Evolutionary conservation across 2,329 filamentous ascomycete species (phyloP), one percentile per base, ranked within the genome.

Genomic region (Chalara sp.): DNA sequence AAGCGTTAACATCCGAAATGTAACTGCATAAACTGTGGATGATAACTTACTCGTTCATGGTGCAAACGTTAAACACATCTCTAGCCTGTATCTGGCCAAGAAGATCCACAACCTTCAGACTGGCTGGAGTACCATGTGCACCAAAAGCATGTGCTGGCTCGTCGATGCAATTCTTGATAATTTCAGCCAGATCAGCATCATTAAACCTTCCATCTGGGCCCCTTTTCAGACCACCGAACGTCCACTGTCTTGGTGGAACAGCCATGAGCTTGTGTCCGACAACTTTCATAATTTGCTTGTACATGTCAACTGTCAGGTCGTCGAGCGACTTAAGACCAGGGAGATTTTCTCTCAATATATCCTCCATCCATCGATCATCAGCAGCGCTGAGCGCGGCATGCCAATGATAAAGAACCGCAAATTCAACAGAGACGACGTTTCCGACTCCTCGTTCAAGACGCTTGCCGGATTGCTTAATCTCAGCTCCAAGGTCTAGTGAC

Each of bases 401-500:
- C 87, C 88, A 93, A 55, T 88, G 78, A 66, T 95, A 95, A 58
- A 86, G 84, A 5, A 95, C 76, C 63, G 92, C 93, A 73, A 95
- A 95, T 70, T 95, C 89, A 6, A 85, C 86, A 0, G 87, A 90
- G 5, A 91, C 87, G 57, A 86, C 81, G 61, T 92, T 95, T 44
- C 89, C 89, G 0, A 87, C 80, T 32, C 87, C 89, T 10, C 47
- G 49, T 2, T 50, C 43, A 45, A 51, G 42, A 21, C 46, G 32
- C 41, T 41, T 30, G 31, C 32, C 35, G 8, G n/a, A 45, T 30
- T 8, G 6, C 87, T 80, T 4, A 6, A 46, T 80, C 29, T 46
- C 44, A 35, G 44, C 76, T 12, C 87, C 77, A 1, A 87, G 88
- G 58, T 93, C 87, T n/a, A 95, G 74, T 1, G 84, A 88, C 87